phyloP scores from a whole-genome alignment of 768 basidiomycete species.

The Boletus patriciae region DNA sequence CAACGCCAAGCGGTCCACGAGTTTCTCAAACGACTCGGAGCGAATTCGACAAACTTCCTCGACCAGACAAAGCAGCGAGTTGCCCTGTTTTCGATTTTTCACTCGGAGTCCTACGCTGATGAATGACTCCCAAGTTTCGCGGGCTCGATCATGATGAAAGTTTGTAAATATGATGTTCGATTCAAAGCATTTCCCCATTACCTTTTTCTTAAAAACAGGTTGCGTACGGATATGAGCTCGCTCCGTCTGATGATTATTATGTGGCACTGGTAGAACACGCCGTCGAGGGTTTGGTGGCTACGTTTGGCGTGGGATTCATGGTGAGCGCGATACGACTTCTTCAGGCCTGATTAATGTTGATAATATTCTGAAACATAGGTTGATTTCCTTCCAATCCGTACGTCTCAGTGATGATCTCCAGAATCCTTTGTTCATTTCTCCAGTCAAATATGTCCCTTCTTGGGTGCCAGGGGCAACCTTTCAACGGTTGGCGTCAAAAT shows the following conservation, averaged over 20 bases:
- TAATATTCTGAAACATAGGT: not conserved
- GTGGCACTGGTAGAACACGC: slow-evolving; percentile 2
- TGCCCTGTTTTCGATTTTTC: no score
- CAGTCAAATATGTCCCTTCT: slow-evolving; percentile 4
- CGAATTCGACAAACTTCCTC: not conserved
- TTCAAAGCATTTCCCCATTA: not conserved
- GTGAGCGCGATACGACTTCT: not conserved
- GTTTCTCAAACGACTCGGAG: not conserved
- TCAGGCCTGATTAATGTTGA: not conserved
- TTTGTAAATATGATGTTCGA: not conserved
- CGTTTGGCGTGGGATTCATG: slow-evolving; percentile 8
- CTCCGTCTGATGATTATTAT: slow-evolving; percentile 3
- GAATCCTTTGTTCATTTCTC: not conserved
- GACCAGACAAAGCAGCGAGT: slow-evolving; percentile 6
- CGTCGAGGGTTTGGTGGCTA: slow-evolving; percentile 4
- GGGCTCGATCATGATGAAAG: slow-evolving; percentile 4
- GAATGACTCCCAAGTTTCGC: not conserved
- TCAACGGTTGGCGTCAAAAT: slow-evolving; percentile 2
- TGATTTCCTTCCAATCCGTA: slow-evolving; percentile 2
- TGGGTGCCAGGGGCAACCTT: slow-evolving; percentile 5
- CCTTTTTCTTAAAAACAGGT: not conserved
- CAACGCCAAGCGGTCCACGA: slow-evolving; percentile 2
- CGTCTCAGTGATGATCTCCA: not conserved
- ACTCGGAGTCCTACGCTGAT: not conserved
- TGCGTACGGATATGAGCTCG: slow-evolving; percentile 3